Evolutionary conservation across 2,329 filamentous ascomycete genomes (phyloP).

Genomic region (Didymella glomerata): DNA sequence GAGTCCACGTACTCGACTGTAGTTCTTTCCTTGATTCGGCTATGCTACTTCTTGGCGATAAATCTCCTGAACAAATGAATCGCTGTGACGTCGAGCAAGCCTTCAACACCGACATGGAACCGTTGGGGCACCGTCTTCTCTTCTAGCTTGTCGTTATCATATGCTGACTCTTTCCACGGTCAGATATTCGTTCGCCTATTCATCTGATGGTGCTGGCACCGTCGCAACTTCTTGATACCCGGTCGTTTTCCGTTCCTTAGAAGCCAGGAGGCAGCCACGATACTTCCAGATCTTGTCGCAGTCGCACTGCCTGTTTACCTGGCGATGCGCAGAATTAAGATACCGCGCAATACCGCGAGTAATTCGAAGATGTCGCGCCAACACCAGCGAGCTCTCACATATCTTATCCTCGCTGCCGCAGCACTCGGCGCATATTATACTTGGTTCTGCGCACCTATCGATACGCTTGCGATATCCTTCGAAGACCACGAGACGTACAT

Average conservation of each 20-base stretch:
- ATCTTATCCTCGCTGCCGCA: conserved; percentile 34
- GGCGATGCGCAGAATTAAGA: conserved; percentile 44
- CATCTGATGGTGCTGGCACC: conserved; percentile 15
- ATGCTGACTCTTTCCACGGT: background rate
- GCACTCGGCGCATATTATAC: conserved; percentile 42
- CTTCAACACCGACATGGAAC: conserved; percentile 9
- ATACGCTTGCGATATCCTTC: conserved; percentile 42
- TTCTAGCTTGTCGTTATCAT: conserved; percentile 11
- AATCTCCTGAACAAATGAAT: conserved; percentile 15
- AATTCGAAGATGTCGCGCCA: conserved; percentile 43
- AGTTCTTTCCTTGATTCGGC: conserved; percentile 17
- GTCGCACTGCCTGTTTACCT: conserved; percentile 1
- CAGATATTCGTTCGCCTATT: background rate
- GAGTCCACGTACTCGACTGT: conserved; percentile 2
- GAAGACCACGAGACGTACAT: conserved; percentile 43
- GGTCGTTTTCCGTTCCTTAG: background rate
- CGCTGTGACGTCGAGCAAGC: background rate
- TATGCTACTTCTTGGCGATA: conserved; percentile 14
- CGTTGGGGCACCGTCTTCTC: conserved; percentile 8
- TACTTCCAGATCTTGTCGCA: background rate
- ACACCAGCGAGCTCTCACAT: conserved; percentile 41
- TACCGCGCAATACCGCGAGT: conserved; percentile 30
- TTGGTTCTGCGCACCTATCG: conserved; percentile 40
- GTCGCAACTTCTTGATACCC: conserved; percentile 6
- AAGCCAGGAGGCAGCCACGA: background rate